Base-by-base conservation (phyloP, 1,284 basidiomycete genomes). In the Heterobasidion parviporum region DNA sequence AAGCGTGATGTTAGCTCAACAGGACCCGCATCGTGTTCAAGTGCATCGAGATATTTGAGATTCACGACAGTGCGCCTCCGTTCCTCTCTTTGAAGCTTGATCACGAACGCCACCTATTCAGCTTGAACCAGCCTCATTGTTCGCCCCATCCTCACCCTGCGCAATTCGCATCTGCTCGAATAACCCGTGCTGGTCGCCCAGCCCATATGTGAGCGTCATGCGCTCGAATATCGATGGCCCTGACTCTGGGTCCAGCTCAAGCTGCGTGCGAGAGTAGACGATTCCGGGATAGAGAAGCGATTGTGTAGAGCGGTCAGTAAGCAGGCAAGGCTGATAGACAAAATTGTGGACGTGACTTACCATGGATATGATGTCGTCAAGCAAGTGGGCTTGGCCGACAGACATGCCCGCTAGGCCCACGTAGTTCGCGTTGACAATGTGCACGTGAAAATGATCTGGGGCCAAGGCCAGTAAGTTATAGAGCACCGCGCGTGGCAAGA, bases 371-470 rank as follows among this genome's bases (percentile, higher is more conserved):
- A 98, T 71, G 68, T 98, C 93, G 65, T 98, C 95, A 4, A 99
- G 75, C 15, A 98, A 75, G 71, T 98, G 94, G 0, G 95, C 94
- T 67, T 96, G 94, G 0, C 94, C 96, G 0, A 93, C 89, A 0
- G 82, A 74, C 83, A 91, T 88, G 0, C 92, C 89, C 56, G 81
- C 65, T 49, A 81, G 75, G 10, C 78, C 76, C 8, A 80, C 77
- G 61, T 87, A 83, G 57, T 83, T 83, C 1, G 82, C 81, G 63
- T 94, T 87, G 7, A 96, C 90, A 54, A 98, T 87, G 64, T 99
- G 97, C 0, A 99, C 92, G 63, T 97, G 94, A 64, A 97, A 90
- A 65, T 96, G 95, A 68, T 97, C 94, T 95, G 60, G 12, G 15
- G 8, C 14, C 8, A 15, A 7, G 34, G 55, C 41, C n/a, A 14